Evolutionary conservation across 352 stramenopile genomes (phyloP), one percentile per base, ranked within the genome.

Genomic region (Pythium pectinolyticum): DNA sequence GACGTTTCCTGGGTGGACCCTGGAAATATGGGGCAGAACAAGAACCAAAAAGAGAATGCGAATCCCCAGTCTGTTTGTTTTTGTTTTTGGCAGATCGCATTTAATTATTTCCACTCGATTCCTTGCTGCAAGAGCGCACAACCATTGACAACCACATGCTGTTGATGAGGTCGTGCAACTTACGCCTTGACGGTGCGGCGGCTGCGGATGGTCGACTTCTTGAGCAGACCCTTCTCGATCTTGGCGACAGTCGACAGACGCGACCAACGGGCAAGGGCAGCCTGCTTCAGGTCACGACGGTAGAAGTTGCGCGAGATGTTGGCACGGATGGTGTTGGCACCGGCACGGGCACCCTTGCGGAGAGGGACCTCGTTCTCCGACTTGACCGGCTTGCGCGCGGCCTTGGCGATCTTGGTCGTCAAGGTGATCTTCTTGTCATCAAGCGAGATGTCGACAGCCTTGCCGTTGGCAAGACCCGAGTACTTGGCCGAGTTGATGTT

Each of bases 401-500:
- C 66, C 83, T 93, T 94, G 60, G 61, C 74, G 58, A 93, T 82
- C 77, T 95, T 95, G 66, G 85, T 93, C 20, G 86, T 86, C 46
- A 95, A 64, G 40, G 78, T 84, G 58, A 95, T 67, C 82, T 95
- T 95, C 80, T 91, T 92, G 77, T 95, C 83, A n/a, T 73, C 72
- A 32, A 95, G 59, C 69, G 82, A 83, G 49, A 99, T 86, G 77
- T 97, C 91, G 48, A 97, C 86, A 27, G 87, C 90, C 84, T 98
- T 98, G 66, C 67, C 73, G 71, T 96, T 96, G 61, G 95, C 94
- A 61, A 99, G 49, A 62, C 93, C 96, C 58, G 91, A 98, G 80
- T 98, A 99, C 89, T 99, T 99, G 90, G 91, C 95, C 69, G 78
- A 94, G 76, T 98, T 98, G 61, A 88, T 71, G 77, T 94, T 98